Percentiles rank a stretch among this genome's conserved stretches.
These are phyloP conservation scores for Penicillium steckii DNA, from an alignment of 495 filamentous ascomycete species.

Conservation along the genomic window DNA sequence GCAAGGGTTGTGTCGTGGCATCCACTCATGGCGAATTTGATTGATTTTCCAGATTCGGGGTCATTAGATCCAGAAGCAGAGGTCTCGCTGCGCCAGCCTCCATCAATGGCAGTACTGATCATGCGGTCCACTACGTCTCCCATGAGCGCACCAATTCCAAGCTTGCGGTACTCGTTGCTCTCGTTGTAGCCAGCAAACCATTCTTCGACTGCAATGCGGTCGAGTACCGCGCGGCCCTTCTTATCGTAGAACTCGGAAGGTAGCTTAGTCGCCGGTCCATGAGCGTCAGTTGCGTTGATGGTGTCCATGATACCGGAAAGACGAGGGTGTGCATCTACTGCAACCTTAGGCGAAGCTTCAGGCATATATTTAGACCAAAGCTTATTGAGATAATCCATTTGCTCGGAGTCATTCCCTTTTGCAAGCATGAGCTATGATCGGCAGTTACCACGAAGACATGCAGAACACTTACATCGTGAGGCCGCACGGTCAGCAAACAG, in stretches of 20 bases:
- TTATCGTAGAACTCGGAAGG: conserved; percentile 86
- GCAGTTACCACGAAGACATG: background rate
- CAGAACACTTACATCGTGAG: conserved; percentile 56
- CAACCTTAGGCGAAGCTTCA: conserved; percentile 59
- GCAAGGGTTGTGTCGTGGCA: conserved; percentile 96
- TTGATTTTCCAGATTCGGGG: conserved; percentile 49
- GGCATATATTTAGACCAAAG: conserved; percentile 84
- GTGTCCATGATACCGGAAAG: conserved; percentile 93
- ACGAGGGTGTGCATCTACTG: conserved; percentile 80
- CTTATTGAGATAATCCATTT: conserved; percentile 82
- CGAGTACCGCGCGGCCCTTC: conserved; percentile 66
- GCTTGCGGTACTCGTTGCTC: conserved; percentile 75
- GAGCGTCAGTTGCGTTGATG: conserved; percentile 82
- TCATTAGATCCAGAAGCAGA: conserved; percentile 47
- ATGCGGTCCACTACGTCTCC: conserved; percentile 85
- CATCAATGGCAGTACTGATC: conserved; percentile 67
- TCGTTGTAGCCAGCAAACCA: conserved; percentile 90
- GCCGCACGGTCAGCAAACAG: conserved; percentile 83
- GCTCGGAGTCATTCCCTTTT: conserved; percentile 68
- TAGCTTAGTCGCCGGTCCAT: conserved; percentile 74
- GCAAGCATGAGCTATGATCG: conserved; percentile 1
- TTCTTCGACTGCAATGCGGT: conserved; percentile 82
- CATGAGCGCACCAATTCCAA: conserved; percentile 82
- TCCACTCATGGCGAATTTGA: conserved; percentile 74
- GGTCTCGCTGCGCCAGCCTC: conserved; percentile 53